A percentile compares a stretch with the other conserved stretches of the same genome.
phyloP scores from a whole-genome alignment of 345 rosid genomes.

The Lenwebbia sp. region DNA sequence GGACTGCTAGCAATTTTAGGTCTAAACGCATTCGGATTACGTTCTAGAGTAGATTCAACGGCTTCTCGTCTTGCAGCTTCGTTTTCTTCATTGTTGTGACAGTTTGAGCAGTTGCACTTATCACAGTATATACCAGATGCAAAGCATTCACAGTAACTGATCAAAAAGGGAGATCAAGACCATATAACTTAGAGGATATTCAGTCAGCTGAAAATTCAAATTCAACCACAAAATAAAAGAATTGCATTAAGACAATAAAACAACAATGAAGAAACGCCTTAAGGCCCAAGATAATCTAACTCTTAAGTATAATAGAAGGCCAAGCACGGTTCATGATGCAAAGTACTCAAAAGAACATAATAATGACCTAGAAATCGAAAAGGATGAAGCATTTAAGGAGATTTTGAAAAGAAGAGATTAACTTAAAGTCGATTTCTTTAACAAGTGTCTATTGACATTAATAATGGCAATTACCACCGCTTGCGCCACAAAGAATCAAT shows the following conservation, averaged over 20 bases:
- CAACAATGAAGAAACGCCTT: neutral
- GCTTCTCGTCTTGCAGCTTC: constrained; percentile 93
- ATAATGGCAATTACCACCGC: neutral
- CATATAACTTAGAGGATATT: neutral
- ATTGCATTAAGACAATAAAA: neutral
- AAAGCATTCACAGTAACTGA: constrained; percentile 97
- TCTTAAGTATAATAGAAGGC: neutral
- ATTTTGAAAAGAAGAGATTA: neutral
- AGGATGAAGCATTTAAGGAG: neutral
- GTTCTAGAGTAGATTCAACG: constrained; percentile 85
- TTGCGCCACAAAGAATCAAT: neutral
- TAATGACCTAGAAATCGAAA: neutral
- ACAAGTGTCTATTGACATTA: neutral
- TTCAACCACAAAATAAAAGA: neutral
- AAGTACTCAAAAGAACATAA: neutral
- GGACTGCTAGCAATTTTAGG: constrained; percentile 98
- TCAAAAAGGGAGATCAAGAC: constrained; percentile 4
- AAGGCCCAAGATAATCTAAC: neutral
- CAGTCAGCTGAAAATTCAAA: neutral
- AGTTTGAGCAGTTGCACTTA: constrained; percentile 93
- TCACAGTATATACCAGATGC: constrained; percentile 96
- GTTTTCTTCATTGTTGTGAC: constrained; percentile 87
- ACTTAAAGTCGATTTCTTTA: neutral
- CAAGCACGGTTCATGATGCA: neutral
- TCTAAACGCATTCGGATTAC: constrained; percentile 95